Evolutionary conservation across 176 grass and related monocot species (phyloP).

Genomic region (Leersia perrieri): DNA sequence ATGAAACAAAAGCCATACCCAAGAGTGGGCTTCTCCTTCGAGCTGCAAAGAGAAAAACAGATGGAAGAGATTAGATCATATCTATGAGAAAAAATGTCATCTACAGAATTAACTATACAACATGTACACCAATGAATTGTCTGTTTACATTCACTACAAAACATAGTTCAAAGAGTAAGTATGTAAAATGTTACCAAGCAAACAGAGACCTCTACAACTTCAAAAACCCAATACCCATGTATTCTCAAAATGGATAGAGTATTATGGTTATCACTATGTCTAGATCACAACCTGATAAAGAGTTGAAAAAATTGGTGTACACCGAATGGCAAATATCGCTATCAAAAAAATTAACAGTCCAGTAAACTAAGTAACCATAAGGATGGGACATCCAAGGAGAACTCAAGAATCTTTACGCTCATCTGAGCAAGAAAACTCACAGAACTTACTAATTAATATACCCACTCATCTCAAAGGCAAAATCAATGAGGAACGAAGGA

Average conservation of each 20-base stretch:
- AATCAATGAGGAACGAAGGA: neutral
- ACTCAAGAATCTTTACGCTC: neutral
- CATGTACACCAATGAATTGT: neutral
- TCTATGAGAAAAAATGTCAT: neutral
- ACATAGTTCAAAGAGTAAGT: neutral
- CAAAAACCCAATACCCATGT: neutral
- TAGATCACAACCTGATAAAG: neutral
- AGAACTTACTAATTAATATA: neutral
- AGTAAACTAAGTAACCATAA: neutral
- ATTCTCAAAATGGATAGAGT: neutral
- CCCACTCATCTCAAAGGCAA: neutral
- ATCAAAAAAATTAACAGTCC: neutral
- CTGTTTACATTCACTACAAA: neutral
- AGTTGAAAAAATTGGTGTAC: neutral
- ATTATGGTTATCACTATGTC: neutral
- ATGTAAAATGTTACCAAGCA: neutral
- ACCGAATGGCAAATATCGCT: neutral
- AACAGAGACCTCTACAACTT: neutral
- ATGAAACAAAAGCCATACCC: conserved; percentile 51
- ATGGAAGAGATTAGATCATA: conserved; percentile 26
- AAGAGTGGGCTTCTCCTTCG: conserved; percentile 99
- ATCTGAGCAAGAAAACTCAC: neutral
- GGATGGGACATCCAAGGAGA: neutral
- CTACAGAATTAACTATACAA: neutral
- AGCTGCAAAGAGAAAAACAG: conserved; percentile 53